Evolutionary conservation across 192 early-diverging fungal genomes (phyloP).

Genomic region (Jimgerdemannia flammicorona): DNA sequence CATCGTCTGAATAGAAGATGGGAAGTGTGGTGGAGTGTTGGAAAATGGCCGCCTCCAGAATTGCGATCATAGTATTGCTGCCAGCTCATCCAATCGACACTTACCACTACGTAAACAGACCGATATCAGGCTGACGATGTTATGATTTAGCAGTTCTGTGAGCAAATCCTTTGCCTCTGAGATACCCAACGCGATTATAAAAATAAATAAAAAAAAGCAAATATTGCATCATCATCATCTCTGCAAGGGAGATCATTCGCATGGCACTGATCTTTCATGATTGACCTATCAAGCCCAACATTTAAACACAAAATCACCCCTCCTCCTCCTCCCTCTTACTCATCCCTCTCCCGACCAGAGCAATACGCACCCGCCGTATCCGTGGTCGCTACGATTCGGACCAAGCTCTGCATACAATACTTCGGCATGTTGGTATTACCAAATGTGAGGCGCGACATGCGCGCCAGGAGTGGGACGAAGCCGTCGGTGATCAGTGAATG

Average conservation of each 20-base stretch:
- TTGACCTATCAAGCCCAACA: no score
- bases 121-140: conserved; percentile 64
- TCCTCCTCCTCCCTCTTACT: no score
- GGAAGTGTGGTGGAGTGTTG: no score
- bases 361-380: conserved; percentile 28
- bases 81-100: background rate
- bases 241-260: background rate
- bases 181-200: background rate
- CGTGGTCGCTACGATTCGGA: conserved; percentile 60
- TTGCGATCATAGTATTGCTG: background rate
- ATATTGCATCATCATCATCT: background rate
- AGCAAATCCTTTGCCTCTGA: conserved; percentile 44
- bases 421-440: conserved; percentile 84
- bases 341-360: conserved; percentile 8
- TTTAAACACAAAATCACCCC: no score
- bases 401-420: conserved; percentile 72
- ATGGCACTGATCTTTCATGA: background rate
- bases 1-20: conserved; percentile 49
- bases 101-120: conserved; percentile 64
- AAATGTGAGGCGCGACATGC: conserved; percentile 71
- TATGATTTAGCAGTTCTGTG: conserved; percentile 49
- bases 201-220: conserved; percentile 8
- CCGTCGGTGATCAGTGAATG: conserved; percentile 42
- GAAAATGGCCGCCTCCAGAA: no score
- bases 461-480: conserved; percentile 55